Evolutionary conservation across 495 filamentous ascomycete genomes (phyloP), one percentile per base, ranked within the genome.

Genomic region (Baudoinia panamericana): DNA sequence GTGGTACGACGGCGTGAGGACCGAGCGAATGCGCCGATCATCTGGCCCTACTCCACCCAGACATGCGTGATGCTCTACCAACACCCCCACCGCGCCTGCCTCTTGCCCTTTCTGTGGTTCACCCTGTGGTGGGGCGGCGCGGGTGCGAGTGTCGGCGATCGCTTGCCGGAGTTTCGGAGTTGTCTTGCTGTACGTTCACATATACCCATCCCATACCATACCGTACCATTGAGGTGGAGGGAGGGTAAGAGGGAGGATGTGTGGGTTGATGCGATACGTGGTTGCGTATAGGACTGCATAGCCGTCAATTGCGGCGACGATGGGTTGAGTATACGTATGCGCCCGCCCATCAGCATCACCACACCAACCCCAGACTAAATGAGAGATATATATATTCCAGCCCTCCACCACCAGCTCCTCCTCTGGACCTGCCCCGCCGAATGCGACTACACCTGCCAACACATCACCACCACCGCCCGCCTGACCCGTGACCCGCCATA

Each of bases 361-460:
- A 38, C 30, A 48, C 20, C 15, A 18, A 19, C 10, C 18, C 5
- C 16, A 29, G 31, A 26, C 39, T 22, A 36, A 33, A 39, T 10
- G 5, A 29, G 24, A 27, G 22, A 20, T 21, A 26, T 30, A 24
- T 11, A 12, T 28, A 0, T 22, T 11, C 19, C 56, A 75, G 78
- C 80, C 44, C 53, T 83, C 56, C 68, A 76, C 54, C 80, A 68
- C 60, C 74, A 73, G 25, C 67, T 85, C 48, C 73, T 84, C 53
- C 58, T 84, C 59, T 85, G 80, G 80, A 67, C 65, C 50, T 97
- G 90, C 64, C 76, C 84, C 24, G 58, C 78, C 54, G 88, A 97
- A 70, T 97, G 90, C 71, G 90, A 97, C 66, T 93, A 97, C 68
- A 81, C 82, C 32, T 97, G 90, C 69, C 90, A 97, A 59, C 90